Evolutionary conservation across 2,329 filamentous ascomycete genomes (phyloP), one percentile per base, ranked within the genome.

Genomic region (Cercospora citrullina): DNA sequence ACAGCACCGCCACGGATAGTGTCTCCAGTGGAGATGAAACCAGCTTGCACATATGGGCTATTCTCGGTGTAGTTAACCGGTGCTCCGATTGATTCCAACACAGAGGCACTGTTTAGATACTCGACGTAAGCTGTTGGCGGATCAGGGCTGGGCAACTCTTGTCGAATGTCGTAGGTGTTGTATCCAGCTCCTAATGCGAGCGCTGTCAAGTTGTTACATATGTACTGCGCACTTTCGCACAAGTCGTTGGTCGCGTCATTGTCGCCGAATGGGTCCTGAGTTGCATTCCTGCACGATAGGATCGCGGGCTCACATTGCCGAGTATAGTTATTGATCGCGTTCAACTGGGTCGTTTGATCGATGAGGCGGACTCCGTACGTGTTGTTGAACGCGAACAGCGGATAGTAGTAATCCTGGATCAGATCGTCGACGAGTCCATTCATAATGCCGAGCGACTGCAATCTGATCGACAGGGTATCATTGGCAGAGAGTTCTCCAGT

Each of bases 371-470:
- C 84, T 8, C 84, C 87, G 75, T 91, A 93, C 0, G 89, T 87
- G 75, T 91, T 91, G 75, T 87, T 86, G 66, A 83, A 82, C 9
- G 86, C 86, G 76, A 89, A 89, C 7, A 78, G 75, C 1, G 87
- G 84, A 70, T 86, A 88, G 72, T 80, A 86, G 2, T 86, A 84
- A 3, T 82, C 81, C 78, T 92, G 89, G 0, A 88, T 82, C 31
- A 87, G 76, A 72, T 86, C 83, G 74, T 93, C 91, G 39, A 93
- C 81, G 71, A 89, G 87, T 12, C 90, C 90, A 76, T 93, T 91
- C 67, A 92, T 81, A 67, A 93, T 90, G 23, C 90, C 90, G 0
- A 93, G 78, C 0, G 89, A 87, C 14, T 81, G 81, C 8, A 93
- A 81, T 64, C 86, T 84, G 60, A 91, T 86, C 31, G 87, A 84